phyloP scores from a whole-genome alignment of 371 early-diverging fungal genomes.

The Blakeslea trispora region DNA sequence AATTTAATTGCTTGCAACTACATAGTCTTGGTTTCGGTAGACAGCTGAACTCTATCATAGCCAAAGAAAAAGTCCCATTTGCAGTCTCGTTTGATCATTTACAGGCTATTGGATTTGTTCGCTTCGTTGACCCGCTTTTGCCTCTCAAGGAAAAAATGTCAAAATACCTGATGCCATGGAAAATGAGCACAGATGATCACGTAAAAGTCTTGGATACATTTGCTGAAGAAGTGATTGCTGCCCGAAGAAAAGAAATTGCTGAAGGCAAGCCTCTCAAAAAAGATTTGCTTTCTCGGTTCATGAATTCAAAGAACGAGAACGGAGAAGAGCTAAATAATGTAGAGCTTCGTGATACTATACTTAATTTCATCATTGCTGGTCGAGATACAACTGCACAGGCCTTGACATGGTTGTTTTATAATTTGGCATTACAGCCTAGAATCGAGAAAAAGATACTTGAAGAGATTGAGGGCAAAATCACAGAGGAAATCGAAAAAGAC shows the following conservation, averaged over 20 bases:
- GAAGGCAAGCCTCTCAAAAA: slow-evolving; percentile 20
- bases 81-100: slow-evolving; percentile 56
- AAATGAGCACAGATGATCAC: slow-evolving; percentile 32
- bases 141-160: slow-evolving; percentile 29
- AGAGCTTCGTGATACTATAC: slow-evolving; percentile 53
- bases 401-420: slow-evolving; percentile 66
- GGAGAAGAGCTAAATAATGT: slow-evolving; percentile 35
- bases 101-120: slow-evolving; percentile 28
- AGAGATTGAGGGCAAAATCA: slow-evolving; percentile 43
- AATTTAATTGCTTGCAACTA: no score
- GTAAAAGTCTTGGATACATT: slow-evolving; percentile 42
- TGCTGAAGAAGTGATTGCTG: slow-evolving; percentile 44
- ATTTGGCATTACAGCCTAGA: slow-evolving; percentile 46
- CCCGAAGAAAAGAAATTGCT: slow-evolving; percentile 32
- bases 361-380: slow-evolving; percentile 62
- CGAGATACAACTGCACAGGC: slow-evolving; percentile 77
- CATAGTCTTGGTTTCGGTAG: slow-evolving; percentile 47
- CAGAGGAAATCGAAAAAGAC: slow-evolving; percentile 33
- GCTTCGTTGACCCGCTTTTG: slow-evolving; percentile 44
- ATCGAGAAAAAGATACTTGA: slow-evolving; percentile 43
- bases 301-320: slow-evolving; percentile 37
- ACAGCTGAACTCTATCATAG: slow-evolving; percentile 28
- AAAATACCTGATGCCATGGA: slow-evolving; percentile 34
- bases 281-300: slow-evolving; percentile 45
- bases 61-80: slow-evolving; percentile 40